Percentiles rank a stretch among this genome's conserved stretches.
Evolutionary conservation across 192 early-diverging fungal genomes (phyloP).

Genomic region (Pecoramyces ruminantium): DNA sequence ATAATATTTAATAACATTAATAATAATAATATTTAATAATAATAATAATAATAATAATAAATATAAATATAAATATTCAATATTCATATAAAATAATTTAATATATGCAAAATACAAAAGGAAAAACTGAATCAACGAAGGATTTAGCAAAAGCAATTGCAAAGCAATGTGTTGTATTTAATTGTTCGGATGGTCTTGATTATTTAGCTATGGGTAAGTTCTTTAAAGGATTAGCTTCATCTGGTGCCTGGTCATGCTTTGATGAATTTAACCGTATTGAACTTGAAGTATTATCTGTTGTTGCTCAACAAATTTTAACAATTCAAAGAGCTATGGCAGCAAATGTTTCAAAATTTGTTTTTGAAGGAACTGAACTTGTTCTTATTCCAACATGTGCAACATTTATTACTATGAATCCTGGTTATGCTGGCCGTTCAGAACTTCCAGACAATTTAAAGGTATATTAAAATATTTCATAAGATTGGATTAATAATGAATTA

Average conservation of each 20-base stretch:
- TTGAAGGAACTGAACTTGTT: conserved; percentile 34
- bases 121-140: conserved; percentile 51
- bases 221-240: conserved; percentile 37
- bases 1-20: too few species aligned
- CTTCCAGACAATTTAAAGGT: conserved; percentile 32
- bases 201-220: conserved; percentile 52
- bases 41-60: too few species aligned
- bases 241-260: conserved; percentile 49
- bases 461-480: too few species aligned
- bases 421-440: conserved; percentile 33
- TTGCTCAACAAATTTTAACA: conserved; percentile 45
- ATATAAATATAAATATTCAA: too few species aligned
- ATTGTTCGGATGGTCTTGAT: conserved; percentile 48
- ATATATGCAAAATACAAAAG: conserved; percentile 4
- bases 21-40: too few species aligned
- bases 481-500: too few species aligned
- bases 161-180: conserved; percentile 54
- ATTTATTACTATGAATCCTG: conserved; percentile 53
- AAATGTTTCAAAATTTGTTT: conserved; percentile 32
- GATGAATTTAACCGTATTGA: conserved; percentile 52
- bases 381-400: conserved; percentile 39
- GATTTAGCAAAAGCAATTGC: conserved; percentile 43
- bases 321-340: conserved; percentile 39
- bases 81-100: too few species aligned
- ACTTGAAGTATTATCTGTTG: conserved; percentile 42